Evolutionary conservation across 805 yeast genomes (phyloP), one percentile per base, ranked within the genome.

Genomic region (Candida xyloterini): DNA sequence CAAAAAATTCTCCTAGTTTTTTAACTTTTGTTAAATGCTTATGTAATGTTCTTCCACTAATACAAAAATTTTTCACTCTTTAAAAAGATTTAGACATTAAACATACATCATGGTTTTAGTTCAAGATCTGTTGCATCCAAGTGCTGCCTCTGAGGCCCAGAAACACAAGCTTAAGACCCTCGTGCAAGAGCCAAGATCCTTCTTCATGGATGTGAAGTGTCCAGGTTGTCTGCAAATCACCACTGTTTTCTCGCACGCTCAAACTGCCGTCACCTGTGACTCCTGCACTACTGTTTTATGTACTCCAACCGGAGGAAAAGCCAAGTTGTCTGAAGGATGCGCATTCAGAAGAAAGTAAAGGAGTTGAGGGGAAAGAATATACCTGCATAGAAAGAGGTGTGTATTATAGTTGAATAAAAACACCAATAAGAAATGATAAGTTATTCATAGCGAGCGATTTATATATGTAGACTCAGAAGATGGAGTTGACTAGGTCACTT

Each of bases 251-350:
- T 91, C 98, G 55, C 99, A 93, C 75, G 98, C 99, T 59, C 99
- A 93, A 81, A 93, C 99, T 64, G 98, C 97, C 65, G 99, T 93
- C 66, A 85, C 96, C 66, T 93, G 99, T 81, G 98, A 95, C 68
- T 81, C 95, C 42, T 93, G 99, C 78, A 83, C 98, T 58, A 88
- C 96, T 57, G 97, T 93, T 55, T 84, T 93, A 68, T 90, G 98
- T 78, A 84, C 93, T 67, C 99, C 99, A 70, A 85, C 97, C 58
- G 99, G 99, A 81, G 99, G 99, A 80, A 93, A 93, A 82, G 97
- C 98, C 68, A 89, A 84, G 76, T 82, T 93, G 71, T 89, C 98
- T 62, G 99, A 95, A 79, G 99, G 99, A 74, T 86, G 95, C 70
- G 93, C 99, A 65, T 93, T 89, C 93, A 89, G 98, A 84, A 87